Base-by-base conservation (phyloP, 176 grass and related monocot species). In the Eremochloa ophiuroides region DNA sequence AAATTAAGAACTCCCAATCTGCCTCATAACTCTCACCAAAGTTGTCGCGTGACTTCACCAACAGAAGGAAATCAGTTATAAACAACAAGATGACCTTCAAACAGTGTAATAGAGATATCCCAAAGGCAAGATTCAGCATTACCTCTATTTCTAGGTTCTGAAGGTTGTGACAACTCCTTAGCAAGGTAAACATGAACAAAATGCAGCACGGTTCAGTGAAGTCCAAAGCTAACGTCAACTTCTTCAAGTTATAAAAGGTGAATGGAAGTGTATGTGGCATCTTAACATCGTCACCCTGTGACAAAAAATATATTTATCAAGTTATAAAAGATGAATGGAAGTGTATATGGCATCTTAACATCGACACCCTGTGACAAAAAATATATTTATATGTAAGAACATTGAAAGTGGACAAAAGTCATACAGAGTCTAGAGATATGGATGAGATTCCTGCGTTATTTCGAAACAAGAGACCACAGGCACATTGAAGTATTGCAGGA, bases 61-160 rank as follows among this genome's bases (percentile, higher is more conserved):
- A 77, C 0, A 77, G 13, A 78, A 71, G 5, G 16, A 8, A 14
- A 48, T 65, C 34, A 11, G 29, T 8, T 22, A 28, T 7, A 48
- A 71, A 40, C 0, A 35, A 4, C 6, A 27, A 63, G 64, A 75
- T 66, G 13, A 17, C 23, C 23, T 44, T 43, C 6, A 16, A 28
- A 44, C 1, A 43, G 25, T 28, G 58, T 5, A 27, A 61, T 12
- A 60, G 10, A 26, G 10, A 59, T 59, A 41, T 23, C 23, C 5
- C 11, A 46, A 7, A 29, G 69, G 41, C n/a, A 70, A 16, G 13
- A 40, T 17, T 6, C 39, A 23, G 7, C 15, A 46, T 71, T 85
- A 85, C 83, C 83, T n/a, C 4, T 65, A 79, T 65, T 79, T 79
- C 43, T 8, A 85, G 42, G 38, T 46, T 37, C 37, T 85, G 20